A percentile compares a stretch with the other conserved stretches of the same genome.
These are phyloP conservation scores for Epichloe coenophiala DNA, from an alignment of 2,329 filamentous ascomycete genomes.

Conservation along the genomic window DNA sequence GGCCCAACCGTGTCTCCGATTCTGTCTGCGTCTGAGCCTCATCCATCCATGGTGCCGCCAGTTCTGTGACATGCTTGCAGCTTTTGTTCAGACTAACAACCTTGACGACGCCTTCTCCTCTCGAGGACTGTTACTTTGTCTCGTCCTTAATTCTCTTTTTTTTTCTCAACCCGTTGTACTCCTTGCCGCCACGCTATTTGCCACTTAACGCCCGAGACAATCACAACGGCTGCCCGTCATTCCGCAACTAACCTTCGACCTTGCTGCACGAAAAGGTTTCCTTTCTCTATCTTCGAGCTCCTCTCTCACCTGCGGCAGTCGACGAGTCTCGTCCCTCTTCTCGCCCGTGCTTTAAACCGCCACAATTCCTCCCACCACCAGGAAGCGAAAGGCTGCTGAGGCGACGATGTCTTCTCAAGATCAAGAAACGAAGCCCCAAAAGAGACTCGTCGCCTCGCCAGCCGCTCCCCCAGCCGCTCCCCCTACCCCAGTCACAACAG, in stretches of 20 bases:
- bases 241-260: background rate
- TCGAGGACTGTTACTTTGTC: background rate
- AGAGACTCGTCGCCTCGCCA: slow-evolving; percentile 45
- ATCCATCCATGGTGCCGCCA: background rate
- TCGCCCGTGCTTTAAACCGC: slow-evolving; percentile 13
- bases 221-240: background rate
- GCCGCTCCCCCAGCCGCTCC: slow-evolving; percentile 32
- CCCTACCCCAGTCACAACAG: slow-evolving; percentile 42
- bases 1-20: background rate
- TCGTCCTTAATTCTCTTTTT: background rate
- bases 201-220: background rate
- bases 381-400: slow-evolving; percentile 54
- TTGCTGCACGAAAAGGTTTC: background rate
- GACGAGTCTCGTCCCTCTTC: background rate
- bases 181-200: background rate
- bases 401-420: slow-evolving; percentile 39
- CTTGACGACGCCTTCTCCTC: background rate
- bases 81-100: background rate
- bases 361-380: slow-evolving; percentile 47
- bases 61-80: background rate
- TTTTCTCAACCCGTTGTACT: background rate
- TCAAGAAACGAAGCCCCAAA: slow-evolving; percentile 31
- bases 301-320: background rate
- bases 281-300: background rate
- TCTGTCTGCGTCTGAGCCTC: background rate